These are phyloP conservation scores for Colletotrichum truncatum DNA, from an alignment of 2,329 filamentous ascomycete genomes.

Conservation along the genomic window DNA sequence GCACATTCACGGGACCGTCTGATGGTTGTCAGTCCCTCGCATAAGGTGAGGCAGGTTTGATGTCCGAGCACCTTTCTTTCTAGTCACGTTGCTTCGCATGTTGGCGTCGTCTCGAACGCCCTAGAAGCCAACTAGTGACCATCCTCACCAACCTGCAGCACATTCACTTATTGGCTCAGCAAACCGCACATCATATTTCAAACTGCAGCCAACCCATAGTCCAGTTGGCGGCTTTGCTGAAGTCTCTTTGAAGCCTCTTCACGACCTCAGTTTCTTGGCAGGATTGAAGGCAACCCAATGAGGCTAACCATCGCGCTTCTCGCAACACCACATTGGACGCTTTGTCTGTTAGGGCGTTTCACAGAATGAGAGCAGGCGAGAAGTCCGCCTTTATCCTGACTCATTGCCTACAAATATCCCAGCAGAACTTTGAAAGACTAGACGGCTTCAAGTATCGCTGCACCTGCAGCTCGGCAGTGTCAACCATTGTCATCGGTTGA, in stretches of 20 bases:
- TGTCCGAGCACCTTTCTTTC: not conserved
- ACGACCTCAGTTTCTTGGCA: not conserved
- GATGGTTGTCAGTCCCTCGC: not conserved
- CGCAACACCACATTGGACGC: not conserved
- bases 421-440: too few species aligned
- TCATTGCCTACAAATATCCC: not conserved
- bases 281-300: not conserved
- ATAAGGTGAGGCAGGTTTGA: not conserved
- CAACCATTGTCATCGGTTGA: too few species aligned
- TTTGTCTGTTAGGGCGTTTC: not conserved
- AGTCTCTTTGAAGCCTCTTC: not conserved
- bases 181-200: not conserved
- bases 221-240: not conserved
- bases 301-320: not conserved
- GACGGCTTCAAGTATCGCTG: too few species aligned
- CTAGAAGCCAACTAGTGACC: not conserved
- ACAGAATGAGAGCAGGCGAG: not conserved
- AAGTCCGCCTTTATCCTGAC: not conserved
- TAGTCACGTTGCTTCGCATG: not conserved
- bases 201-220: not conserved
- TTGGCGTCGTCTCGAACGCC: not conserved
- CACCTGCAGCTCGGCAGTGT: too few species aligned
- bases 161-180: too few species aligned
- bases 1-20: not conserved
- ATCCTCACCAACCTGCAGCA: too few species aligned